Evolutionary conservation across 768 basidiomycete genomes (phyloP).

Genomic region (Suillus discolor): DNA sequence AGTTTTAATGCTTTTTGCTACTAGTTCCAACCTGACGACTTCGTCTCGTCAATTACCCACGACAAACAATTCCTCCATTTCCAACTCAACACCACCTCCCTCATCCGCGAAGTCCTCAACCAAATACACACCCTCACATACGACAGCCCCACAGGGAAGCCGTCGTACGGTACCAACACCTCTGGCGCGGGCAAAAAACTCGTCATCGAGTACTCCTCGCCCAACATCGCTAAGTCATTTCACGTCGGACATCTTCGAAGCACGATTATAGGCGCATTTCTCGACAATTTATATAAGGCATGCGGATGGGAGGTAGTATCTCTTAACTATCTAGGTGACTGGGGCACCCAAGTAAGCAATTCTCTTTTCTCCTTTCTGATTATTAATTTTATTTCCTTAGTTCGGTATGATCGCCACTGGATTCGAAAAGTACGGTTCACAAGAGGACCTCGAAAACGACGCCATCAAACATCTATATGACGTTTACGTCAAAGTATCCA

Average conservation of each 20-base stretch:
- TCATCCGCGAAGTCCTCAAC: slow-evolving; percentile 65
- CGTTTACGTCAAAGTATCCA: slow-evolving; percentile 93
- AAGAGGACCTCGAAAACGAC: slow-evolving; percentile 80
- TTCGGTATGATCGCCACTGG: slow-evolving; percentile 90
- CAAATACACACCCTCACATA: slow-evolving; percentile 79
- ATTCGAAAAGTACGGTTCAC: slow-evolving; percentile 88
- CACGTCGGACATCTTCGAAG: slow-evolving; percentile 96
- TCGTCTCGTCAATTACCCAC: slow-evolving; percentile 66
- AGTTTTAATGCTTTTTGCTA: not conserved
- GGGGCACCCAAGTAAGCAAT: slow-evolving; percentile 88
- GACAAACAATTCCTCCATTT: slow-evolving; percentile 87
- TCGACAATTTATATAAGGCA: slow-evolving; percentile 86
- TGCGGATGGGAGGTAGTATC: slow-evolving; percentile 92
- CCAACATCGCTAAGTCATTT: slow-evolving; percentile 98
- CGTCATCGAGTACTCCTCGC: slow-evolving; percentile 76
- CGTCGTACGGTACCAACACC: slow-evolving; percentile 83
- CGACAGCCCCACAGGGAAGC: slow-evolving; percentile 54
- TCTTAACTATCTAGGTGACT: slow-evolving; percentile 96
- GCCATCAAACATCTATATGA: slow-evolving; percentile 95
- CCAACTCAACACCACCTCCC: slow-evolving; percentile 62
- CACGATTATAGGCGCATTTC: slow-evolving; percentile 98
- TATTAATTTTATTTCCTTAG: slow-evolving; percentile 33
- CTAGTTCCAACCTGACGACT: slow-evolving; percentile 86
- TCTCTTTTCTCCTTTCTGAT: not conserved
- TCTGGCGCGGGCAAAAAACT: slow-evolving; percentile 80